Conservation (phyloP, 805 yeast species). For the Lachancea thermotolerans region DNA sequence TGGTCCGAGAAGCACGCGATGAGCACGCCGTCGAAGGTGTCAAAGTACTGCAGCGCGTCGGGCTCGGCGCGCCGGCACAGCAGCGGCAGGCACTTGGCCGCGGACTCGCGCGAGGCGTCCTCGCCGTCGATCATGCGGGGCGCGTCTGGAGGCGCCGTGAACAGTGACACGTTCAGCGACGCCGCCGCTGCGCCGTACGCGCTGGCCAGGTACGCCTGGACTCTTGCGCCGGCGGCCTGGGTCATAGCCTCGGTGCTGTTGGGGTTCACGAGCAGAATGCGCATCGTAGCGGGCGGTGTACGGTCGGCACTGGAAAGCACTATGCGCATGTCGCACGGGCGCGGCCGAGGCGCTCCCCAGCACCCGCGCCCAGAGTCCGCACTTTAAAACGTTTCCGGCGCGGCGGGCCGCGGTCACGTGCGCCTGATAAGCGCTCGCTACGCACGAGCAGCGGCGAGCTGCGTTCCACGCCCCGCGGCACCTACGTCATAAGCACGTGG, state of each 20-base stretch:
- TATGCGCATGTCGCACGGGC: neutral
- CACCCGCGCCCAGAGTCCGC: too few relatives aligned
- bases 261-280: conserved; percentile 20
- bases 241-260: conserved; percentile 23
- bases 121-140: conserved; percentile 21
- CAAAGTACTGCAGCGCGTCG: conserved; percentile 8
- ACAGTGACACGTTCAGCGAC: conserved; percentile 1
- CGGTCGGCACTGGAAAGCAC: neutral
- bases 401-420: too few relatives aligned
- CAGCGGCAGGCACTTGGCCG: conserved; percentile 17
- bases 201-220: conserved; percentile 8
- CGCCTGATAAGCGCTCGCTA: too few relatives aligned
- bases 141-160: conserved; percentile 20
- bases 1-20: conserved; percentile 26
- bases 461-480: too few relatives aligned
- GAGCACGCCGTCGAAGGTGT: conserved; percentile 19
- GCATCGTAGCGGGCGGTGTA: neutral
- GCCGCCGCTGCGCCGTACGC: conserved; percentile 4
- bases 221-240: conserved; percentile 9
- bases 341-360: too few relatives aligned
- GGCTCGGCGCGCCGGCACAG: conserved; percentile 10
- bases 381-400: too few relatives aligned
- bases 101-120: conserved; percentile 14
- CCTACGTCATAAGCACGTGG: too few relatives aligned
- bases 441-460: too few relatives aligned